Conservation (phyloP, 164 flowering plant species). For the Saururus chinensis region DNA sequence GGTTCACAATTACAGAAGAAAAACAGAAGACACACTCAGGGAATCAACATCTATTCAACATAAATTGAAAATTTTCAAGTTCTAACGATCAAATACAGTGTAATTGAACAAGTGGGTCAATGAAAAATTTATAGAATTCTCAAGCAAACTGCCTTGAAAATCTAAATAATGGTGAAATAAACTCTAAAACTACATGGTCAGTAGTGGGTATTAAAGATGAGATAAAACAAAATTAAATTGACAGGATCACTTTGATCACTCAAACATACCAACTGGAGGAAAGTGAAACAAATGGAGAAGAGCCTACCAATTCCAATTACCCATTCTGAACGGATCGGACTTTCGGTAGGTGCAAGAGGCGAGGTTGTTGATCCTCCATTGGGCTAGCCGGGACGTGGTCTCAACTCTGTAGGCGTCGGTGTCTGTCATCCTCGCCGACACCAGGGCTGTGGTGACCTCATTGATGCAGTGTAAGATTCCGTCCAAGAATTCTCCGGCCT, state of each 20-base stretch:
- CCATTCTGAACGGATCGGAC: slow-evolving; percentile 93
- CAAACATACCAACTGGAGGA: neutral
- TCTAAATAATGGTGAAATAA: too few relatives aligned
- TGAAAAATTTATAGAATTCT: too few relatives aligned
- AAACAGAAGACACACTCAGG: too few relatives aligned
- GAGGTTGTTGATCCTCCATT: slow-evolving; percentile 81
- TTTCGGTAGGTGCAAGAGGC: slow-evolving; percentile 77
- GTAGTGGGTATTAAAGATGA: neutral
- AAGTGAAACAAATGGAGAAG: neutral
- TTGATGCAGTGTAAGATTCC: slow-evolving; percentile 80
- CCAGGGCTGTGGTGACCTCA: slow-evolving; percentile 71
- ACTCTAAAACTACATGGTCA: too few relatives aligned
- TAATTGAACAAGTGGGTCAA: too few relatives aligned
- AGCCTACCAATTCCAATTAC: slow-evolving; percentile 79
- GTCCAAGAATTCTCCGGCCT: slow-evolving; percentile 54
- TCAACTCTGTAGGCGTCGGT: slow-evolving; percentile 64
- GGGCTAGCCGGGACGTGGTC: slow-evolving; percentile 86
- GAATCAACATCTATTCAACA: too few relatives aligned
- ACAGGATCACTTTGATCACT: too few relatives aligned
- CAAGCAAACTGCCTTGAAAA: too few relatives aligned
- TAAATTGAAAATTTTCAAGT: too few relatives aligned
- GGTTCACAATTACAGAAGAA: neutral
- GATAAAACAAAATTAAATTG: neutral
- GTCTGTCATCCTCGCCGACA: slow-evolving; percentile 66
- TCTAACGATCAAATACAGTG: too few relatives aligned